Percentiles rank a stretch among this genome's conserved stretches.
Conservation (phyloP, 2,329 filamentous ascomycete genomes). For the Epichloe hybrida region DNA sequence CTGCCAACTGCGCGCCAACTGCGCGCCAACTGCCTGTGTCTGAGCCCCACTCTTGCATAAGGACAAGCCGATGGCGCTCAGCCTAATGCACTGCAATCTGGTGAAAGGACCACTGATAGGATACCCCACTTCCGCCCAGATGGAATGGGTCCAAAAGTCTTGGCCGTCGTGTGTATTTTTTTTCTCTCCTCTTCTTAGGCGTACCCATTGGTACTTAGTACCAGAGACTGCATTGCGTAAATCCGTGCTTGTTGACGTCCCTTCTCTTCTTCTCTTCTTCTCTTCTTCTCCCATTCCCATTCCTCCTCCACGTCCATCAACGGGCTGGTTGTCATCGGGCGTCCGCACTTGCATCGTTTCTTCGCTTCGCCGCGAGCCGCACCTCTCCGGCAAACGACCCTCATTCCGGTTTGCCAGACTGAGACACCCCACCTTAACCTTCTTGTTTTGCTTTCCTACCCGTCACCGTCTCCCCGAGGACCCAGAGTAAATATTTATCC, state of each 20-base stretch:
- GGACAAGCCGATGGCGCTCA: too few species aligned
- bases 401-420: neutral
- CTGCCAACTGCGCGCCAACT: too few species aligned
- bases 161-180: too few species aligned
- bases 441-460: neutral
- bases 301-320: neutral
- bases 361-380: constrained; percentile 1
- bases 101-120: too few species aligned
- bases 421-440: constrained; percentile 1
- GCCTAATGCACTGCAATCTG: too few species aligned
- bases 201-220: neutral
- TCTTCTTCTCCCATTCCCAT: neutral
- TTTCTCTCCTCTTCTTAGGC: too few species aligned
- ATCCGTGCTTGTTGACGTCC: neutral
- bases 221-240: neutral
- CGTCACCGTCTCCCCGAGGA: neutral
- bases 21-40: too few species aligned
- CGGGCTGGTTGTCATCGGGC: neutral
- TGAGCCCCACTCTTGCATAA: too few species aligned
- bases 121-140: too few species aligned
- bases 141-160: too few species aligned
- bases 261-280: neutral
- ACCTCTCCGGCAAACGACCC: neutral
- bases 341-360: neutral
- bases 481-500: neutral